Conservation (phyloP, 164 flowering plant species). For the Litsea cubeba region DNA sequence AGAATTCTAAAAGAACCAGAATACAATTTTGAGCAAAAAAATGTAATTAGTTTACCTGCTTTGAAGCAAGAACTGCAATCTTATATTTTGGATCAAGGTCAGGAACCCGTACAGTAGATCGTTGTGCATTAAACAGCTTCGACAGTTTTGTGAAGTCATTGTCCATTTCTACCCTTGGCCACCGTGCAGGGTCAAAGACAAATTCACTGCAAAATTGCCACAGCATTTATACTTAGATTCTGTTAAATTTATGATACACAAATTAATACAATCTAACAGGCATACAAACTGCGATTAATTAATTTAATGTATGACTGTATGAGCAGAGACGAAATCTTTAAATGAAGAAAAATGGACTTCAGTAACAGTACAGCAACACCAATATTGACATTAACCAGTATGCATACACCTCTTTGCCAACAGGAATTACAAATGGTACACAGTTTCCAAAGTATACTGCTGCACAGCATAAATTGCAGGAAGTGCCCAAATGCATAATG, state of each 20-base stretch:
- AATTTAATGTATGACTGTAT: neutral
- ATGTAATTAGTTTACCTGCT: slow-evolving; percentile 45
- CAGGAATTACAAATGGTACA: neutral
- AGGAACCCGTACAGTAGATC: slow-evolving; percentile 80
- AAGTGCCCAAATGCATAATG: neutral
- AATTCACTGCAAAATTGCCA: slow-evolving; percentile 64
- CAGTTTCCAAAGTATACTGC: no score
- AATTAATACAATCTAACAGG: neutral
- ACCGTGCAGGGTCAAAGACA: slow-evolving; percentile 65
- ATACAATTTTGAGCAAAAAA: neutral
- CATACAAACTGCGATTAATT: neutral
- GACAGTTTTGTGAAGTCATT: slow-evolving; percentile 65
- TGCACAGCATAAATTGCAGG: neutral
- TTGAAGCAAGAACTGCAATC: slow-evolving; percentile 79
- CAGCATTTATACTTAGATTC: slow-evolving; percentile 3
- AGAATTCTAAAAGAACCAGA: neutral
- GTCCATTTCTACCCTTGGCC: slow-evolving; percentile 81
- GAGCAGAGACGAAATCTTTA: neutral
- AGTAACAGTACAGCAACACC: neutral
- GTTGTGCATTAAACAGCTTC: slow-evolving; percentile 56
- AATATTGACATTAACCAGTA: neutral
- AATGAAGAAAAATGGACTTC: neutral
- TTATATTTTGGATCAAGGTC: slow-evolving; percentile 75
- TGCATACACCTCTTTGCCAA: neutral
- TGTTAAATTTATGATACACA: neutral